phyloP scores from a whole-genome alignment of 129 eudicot genomes.

The Glebionis coronaria region DNA sequence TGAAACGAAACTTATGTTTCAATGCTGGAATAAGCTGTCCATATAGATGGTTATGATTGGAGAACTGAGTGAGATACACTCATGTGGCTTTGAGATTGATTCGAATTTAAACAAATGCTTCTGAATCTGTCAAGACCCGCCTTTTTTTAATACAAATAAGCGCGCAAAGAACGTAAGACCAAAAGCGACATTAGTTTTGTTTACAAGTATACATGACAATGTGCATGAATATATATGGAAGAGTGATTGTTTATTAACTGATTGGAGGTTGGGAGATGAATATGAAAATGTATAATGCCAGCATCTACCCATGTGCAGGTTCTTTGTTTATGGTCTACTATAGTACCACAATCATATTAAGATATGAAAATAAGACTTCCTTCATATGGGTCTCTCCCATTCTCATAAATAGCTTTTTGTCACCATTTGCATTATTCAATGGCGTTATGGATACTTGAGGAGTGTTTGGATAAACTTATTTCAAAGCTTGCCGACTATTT shows the following conservation, averaged over 20 bases:
- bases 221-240: constrained; percentile 26
- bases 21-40: constrained; percentile 32
- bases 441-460: constrained; percentile 8
- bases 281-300: constrained; percentile 34
- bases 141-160: constrained; percentile 8
- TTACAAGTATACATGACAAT: constrained; percentile 20
- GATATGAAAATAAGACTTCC: neutral
- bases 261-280: constrained; percentile 32
- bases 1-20: constrained; percentile 8
- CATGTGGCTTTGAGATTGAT: constrained; percentile 39
- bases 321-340: constrained; percentile 38
- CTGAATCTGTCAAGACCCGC: constrained; percentile 1
- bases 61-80: constrained; percentile 44
- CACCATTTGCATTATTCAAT: constrained; percentile 3
- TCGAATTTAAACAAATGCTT: constrained; percentile 14
- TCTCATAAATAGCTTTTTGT: constrained; percentile 12
- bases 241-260: constrained; percentile 23
- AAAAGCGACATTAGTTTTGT: constrained; percentile 27
- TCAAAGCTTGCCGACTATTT: too few relatives aligned
- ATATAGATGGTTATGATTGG: constrained; percentile 32
- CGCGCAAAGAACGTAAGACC: constrained; percentile 18
- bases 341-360: constrained; percentile 18
- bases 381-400: constrained; percentile 21
- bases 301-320: constrained; percentile 50
- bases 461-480: too few relatives aligned